These are phyloP conservation scores for Exophiala bonariae DNA, from an alignment of 2,329 filamentous ascomycete species.

Conservation along the genomic window DNA sequence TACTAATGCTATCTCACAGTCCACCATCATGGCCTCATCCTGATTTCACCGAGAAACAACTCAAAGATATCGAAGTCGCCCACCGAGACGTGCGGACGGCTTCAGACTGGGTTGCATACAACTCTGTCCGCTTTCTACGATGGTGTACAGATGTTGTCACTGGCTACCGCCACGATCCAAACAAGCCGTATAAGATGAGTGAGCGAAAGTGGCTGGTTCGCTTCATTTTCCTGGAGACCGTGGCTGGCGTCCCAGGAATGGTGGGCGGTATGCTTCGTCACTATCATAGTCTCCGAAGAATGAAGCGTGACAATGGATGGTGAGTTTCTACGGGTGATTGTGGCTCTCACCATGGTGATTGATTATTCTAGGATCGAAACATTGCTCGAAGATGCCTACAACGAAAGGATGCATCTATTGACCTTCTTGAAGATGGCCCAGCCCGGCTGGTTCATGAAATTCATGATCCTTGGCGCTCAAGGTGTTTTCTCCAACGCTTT, in stretches of 20 bases:
- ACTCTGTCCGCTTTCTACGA: slow-evolving; percentile 71
- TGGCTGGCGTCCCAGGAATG: slow-evolving; percentile 95
- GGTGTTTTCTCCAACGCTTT: slow-evolving; percentile 96
- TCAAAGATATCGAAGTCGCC: slow-evolving; percentile 70
- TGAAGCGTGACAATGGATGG: slow-evolving; percentile 93
- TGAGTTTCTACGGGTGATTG: slow-evolving; percentile 35
- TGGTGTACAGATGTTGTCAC: slow-evolving; percentile 81
- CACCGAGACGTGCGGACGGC: slow-evolving; percentile 72
- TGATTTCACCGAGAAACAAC: slow-evolving; percentile 72
- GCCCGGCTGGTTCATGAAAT: slow-evolving; percentile 84
- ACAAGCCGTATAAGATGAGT: slow-evolving; percentile 66
- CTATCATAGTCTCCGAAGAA: slow-evolving; percentile 75
- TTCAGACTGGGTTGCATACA: slow-evolving; percentile 77
- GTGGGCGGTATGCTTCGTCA: slow-evolving; percentile 93
- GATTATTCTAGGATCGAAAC: slow-evolving; percentile 97
- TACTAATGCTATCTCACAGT: too few species aligned
- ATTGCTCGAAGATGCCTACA: slow-evolving; percentile 84
- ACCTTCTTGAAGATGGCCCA: slow-evolving; percentile 91
- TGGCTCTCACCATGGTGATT: too few species aligned
- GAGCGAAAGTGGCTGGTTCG: slow-evolving; percentile 87
- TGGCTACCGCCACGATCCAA: slow-evolving; percentile 72
- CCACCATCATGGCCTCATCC: slow-evolving; percentile 29
- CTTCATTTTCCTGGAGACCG: slow-evolving; percentile 90
- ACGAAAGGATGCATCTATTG: slow-evolving; percentile 89
- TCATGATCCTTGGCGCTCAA: slow-evolving; percentile 88